These are phyloP conservation scores for Phlyctochytrium bullatum DNA, from an alignment of 192 early-diverging fungal genomes.

Conservation along the genomic window DNA sequence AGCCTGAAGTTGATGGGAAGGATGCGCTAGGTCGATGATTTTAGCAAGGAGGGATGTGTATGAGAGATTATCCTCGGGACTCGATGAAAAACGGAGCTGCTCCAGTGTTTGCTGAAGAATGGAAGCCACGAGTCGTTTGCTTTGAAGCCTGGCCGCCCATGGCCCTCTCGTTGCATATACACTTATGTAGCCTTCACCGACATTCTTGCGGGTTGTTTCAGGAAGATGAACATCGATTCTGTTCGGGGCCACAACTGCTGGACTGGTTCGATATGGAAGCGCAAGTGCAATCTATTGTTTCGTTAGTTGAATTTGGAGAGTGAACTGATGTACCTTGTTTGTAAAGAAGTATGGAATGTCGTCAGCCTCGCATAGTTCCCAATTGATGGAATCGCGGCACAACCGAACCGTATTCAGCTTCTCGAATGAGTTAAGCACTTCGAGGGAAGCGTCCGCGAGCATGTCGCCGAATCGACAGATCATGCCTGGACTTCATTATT, in stretches of 20 bases:
- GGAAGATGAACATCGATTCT: constrained; percentile 16
- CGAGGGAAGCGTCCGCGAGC: constrained; percentile 38
- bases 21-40: constrained; percentile 48
- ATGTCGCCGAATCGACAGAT: constrained; percentile 53
- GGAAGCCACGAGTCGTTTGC: constrained; percentile 19
- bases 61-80: constrained; percentile 22
- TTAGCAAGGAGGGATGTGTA: constrained; percentile 39
- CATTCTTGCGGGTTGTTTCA: not conserved
- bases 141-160: constrained; percentile 13
- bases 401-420: constrained; percentile 39
- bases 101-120: constrained; percentile 38
- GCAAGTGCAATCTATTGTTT: constrained; percentile 10
- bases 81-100: constrained; percentile 10
- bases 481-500: constrained; percentile 40
- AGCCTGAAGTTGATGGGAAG: constrained; percentile 45
- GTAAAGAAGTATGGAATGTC: constrained; percentile 44
- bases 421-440: constrained; percentile 45
- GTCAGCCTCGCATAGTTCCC: constrained; percentile 33
- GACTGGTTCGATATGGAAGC: not conserved
- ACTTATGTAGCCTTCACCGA: constrained; percentile 18
- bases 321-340: constrained; percentile 33
- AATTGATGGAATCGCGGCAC: constrained; percentile 39
- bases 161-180: constrained; percentile 29
- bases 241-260: not conserved
- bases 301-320: constrained; percentile 4